Conservation (phyloP, 441 rosid species). For the Adansonia grandidieri region DNA sequence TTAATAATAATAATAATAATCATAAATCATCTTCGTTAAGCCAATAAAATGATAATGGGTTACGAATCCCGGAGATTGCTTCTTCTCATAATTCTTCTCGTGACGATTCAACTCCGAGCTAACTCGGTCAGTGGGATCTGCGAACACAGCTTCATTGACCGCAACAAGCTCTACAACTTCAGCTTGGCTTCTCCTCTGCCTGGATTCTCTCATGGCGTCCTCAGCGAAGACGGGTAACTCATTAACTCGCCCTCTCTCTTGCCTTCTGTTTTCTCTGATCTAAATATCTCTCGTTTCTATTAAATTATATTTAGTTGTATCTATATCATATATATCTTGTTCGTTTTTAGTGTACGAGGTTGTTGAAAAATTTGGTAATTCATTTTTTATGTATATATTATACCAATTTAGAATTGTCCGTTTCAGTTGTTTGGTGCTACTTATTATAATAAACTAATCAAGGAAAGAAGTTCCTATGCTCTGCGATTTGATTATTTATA, state of each 20-base stretch:
- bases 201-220: slow-evolving; percentile 76
- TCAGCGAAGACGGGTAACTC: slow-evolving; percentile 94
- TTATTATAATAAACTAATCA: slow-evolving; percentile 1
- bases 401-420: neutral
- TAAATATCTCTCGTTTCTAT: slow-evolving; percentile 25
- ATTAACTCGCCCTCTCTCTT: slow-evolving; percentile 18
- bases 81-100: slow-evolving; percentile 38
- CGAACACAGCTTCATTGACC: slow-evolving; percentile 56
- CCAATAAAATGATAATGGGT: slow-evolving; percentile 25
- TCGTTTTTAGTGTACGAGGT: neutral
- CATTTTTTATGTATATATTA: neutral
- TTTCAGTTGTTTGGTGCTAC: neutral
- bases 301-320: slow-evolving; percentile 4
- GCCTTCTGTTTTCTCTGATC: slow-evolving; percentile 24
- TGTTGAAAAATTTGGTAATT: slow-evolving; percentile 6
- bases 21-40: neutral
- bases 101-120: slow-evolving; percentile 38
- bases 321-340: neutral
- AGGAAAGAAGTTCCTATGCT: slow-evolving; percentile 3
- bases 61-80: slow-evolving; percentile 38
- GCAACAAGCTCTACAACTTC: slow-evolving; percentile 58
- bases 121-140: slow-evolving; percentile 52
- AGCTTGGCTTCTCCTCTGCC: slow-evolving; percentile 71
- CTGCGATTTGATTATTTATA: neutral
- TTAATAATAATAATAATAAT: neutral